Conservation (phyloP, 352 stramenopile genomes). For the Phytophthora citricola region DNA sequence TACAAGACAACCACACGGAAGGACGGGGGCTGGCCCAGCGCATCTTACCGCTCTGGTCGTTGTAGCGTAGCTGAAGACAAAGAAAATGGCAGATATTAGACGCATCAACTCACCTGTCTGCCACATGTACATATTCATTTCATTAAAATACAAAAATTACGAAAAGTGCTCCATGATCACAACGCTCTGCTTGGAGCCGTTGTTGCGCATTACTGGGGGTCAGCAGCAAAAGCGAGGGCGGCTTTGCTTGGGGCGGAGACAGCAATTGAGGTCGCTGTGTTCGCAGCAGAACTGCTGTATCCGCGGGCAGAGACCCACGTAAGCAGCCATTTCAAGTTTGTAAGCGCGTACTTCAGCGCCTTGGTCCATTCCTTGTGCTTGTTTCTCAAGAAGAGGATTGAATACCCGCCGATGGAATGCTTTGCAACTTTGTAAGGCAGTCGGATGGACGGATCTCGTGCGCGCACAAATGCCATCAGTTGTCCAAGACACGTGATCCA, state of each 20-base stretch:
- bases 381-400: constrained; percentile 81
- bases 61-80: constrained; percentile 42
- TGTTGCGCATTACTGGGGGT: constrained; percentile 21
- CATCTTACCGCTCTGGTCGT: constrained; percentile 37
- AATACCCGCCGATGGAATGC: constrained; percentile 72
- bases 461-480: constrained; percentile 63
- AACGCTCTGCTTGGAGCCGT: constrained; percentile 23
- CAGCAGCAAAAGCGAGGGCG: constrained; percentile 23
- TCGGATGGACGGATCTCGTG: constrained; percentile 61
- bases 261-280: neutral
- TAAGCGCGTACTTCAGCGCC: constrained; percentile 85
- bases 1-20: constrained; percentile 37
- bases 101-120: constrained; percentile 23
- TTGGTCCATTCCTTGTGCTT: constrained; percentile 89
- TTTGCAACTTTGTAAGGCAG: constrained; percentile 86
- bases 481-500: constrained; percentile 84
- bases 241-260: constrained; percentile 17
- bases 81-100: constrained; percentile 38
- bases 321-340: constrained; percentile 88
- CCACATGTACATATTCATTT: constrained; percentile 53
- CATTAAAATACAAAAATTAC: constrained; percentile 42
- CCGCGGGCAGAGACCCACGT: constrained; percentile 62
- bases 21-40: constrained; percentile 18
- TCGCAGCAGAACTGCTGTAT: constrained; percentile 26
- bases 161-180: constrained; percentile 44